phyloP scores from a whole-genome alignment of 2,329 filamentous ascomycete species.

The Verticillium longisporum region DNA sequence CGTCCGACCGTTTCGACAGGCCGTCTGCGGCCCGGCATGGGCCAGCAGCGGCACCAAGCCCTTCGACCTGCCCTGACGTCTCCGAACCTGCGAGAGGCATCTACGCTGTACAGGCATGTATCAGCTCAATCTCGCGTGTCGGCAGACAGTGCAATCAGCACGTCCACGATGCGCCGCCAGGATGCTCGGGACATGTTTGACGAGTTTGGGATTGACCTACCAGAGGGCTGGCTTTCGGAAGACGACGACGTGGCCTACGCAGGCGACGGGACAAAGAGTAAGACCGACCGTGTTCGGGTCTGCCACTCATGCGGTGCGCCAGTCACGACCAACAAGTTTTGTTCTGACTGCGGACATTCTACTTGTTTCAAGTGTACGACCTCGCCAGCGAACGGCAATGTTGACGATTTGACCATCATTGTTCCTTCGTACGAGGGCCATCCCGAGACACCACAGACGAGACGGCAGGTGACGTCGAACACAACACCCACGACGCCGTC shows the following conservation, averaged over 20 bases:
- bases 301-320: conserved; percentile 44
- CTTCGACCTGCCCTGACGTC: neutral
- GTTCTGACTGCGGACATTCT: conserved; percentile 42
- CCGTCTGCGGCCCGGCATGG: neutral
- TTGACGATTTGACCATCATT: neutral
- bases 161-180: conserved; percentile 26
- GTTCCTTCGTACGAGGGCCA: neutral
- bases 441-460: neutral
- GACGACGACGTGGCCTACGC: conserved; percentile 19
- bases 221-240: conserved; percentile 38
- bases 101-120: neutral
- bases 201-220: conserved; percentile 36
- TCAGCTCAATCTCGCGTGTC: conserved; percentile 8
- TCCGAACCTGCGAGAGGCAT: neutral
- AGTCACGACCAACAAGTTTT: conserved; percentile 30
- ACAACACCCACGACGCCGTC: neutral
- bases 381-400: conserved; percentile 19
- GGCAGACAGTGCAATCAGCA: conserved; percentile 19
- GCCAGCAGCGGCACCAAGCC: neutral
- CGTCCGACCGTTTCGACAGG: conserved; percentile 6
- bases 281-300: conserved; percentile 22
- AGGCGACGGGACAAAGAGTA: conserved; percentile 23
- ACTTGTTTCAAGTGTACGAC: conserved; percentile 40
- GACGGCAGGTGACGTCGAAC: neutral
- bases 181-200: conserved; percentile 41